These are phyloP conservation scores for Neurospora cerealis DNA, from an alignment of 495 filamentous ascomycete species.

Conservation along the genomic window DNA sequence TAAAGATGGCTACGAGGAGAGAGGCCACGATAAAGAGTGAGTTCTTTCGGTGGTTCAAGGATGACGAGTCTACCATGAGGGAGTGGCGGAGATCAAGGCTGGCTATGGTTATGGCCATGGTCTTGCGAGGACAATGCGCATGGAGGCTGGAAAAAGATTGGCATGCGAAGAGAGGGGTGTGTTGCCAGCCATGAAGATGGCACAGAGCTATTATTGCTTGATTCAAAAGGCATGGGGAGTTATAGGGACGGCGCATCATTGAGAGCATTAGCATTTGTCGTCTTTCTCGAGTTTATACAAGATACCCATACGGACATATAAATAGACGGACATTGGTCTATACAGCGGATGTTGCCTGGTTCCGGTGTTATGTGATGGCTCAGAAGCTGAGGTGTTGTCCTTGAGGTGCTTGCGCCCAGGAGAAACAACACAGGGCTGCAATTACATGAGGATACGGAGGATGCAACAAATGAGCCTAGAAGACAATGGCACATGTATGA, in stretches of 20 bases:
- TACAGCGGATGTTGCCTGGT: not conserved
- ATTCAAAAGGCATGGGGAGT: not conserved
- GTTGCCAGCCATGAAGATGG: not conserved
- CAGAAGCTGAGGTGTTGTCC: not conserved
- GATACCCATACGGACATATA: not conserved
- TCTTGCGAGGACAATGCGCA: not conserved
- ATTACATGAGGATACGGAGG: not conserved
- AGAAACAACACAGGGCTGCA: not conserved
- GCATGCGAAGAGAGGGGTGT: not conserved
- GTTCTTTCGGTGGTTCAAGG: not conserved
- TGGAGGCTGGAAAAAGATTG: not conserved
- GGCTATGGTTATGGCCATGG: not conserved
- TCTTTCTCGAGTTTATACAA: not conserved
- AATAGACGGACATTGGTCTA: not conserved
- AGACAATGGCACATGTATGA: too few species aligned
- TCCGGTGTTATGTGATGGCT: not conserved
- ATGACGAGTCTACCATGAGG: not conserved
- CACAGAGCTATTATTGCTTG: not conserved
- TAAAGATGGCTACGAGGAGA: not conserved
- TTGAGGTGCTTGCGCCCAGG: not conserved
- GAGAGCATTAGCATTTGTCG: not conserved
- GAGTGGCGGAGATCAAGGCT: not conserved
- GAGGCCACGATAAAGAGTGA: not conserved
- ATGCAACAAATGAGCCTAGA: too few species aligned
- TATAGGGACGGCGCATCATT: not conserved